phyloP scores from a whole-genome alignment of 768 basidiomycete species.

The Mrakia hoshinonis region DNA sequence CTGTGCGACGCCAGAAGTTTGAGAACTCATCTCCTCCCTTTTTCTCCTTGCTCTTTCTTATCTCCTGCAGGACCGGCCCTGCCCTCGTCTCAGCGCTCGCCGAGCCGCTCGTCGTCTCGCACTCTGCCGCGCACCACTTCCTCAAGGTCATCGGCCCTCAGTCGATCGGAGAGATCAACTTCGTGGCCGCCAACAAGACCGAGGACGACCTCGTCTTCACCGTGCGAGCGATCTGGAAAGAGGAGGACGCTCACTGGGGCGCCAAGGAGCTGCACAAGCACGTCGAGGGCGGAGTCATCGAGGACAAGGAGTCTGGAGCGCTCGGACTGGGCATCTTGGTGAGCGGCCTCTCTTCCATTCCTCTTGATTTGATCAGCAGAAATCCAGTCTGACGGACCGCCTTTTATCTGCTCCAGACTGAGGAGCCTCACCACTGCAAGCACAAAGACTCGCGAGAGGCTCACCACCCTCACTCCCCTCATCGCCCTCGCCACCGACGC shows the following conservation, averaged over 20 bases:
- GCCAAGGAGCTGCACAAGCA: neutral
- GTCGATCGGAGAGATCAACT: neutral
- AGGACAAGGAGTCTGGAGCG: neutral
- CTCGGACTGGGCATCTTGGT: neutral
- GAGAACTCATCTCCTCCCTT: too few species aligned
- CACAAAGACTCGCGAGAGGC: neutral
- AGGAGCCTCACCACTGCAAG: neutral
- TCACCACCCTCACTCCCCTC: neutral
- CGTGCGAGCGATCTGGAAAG: constrained; percentile 1
- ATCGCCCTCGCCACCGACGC: neutral
- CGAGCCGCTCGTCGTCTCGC: neutral
- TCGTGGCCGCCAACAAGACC: neutral
- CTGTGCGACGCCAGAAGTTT: too few species aligned
- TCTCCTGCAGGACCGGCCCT: too few species aligned
- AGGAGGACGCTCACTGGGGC: neutral
- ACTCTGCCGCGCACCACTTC: neutral
- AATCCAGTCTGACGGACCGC: neutral
- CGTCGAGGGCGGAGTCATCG: neutral
- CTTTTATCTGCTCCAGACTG: neutral
- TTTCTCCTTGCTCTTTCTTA: too few species aligned
- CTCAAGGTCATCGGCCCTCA: neutral
- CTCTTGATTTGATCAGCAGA: neutral
- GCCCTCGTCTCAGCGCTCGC: constrained; percentile 8
- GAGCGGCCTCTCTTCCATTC: neutral
- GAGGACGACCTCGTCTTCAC: neutral